Base-by-base conservation (phyloP, 1,139 yeast species). In the Candida dubliniensis region DNA sequence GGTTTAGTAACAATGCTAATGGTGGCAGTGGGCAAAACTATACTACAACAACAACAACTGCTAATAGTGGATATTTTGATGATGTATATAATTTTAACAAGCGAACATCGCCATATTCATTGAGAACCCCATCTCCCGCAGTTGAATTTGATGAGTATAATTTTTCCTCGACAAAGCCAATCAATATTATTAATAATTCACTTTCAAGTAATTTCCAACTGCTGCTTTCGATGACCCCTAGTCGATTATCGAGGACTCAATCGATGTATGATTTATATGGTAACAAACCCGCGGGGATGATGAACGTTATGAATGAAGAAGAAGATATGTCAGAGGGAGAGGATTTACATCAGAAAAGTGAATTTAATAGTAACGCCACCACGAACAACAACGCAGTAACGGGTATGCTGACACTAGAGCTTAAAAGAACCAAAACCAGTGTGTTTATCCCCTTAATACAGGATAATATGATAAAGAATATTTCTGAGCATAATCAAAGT, bases 51-150 rank as follows among this genome's bases (percentile, higher is more conserved):
- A 24, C 42, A 24, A 32, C 33, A 24, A 34, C 27, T 34, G 29
- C 43, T 13, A 27, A 41, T 14, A 32, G 39, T 25, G 26, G 58
- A 9, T 58, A 57, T 41, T 51, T 54, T 40, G 52, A 48, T 34
- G 47, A 42, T 25, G 39, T 37, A 9, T 38, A 41, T 15, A 54
- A 56, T 30, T 48, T 63, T 39, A 52, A 63, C 9, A 66, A 66
- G 39, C 53, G 66, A 38, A 53, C 56, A 31, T 65, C 73, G 1
- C 49, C 64, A 4, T 70, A 67, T 33, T 63, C 64, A n/a, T 50
- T 69, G 44, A 57, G 74, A 43, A 64, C 76, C 0, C 80, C 81
- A 2, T 75, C 81, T 1, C 81, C 81, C 0, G 72, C 70, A 1
- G 43, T 67, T 8, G 81, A 76, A 51, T 58, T 61, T 43, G 81